Evolutionary conservation across 305 asterid species (phyloP).

Genomic region (Fraxinus paxiana): DNA sequence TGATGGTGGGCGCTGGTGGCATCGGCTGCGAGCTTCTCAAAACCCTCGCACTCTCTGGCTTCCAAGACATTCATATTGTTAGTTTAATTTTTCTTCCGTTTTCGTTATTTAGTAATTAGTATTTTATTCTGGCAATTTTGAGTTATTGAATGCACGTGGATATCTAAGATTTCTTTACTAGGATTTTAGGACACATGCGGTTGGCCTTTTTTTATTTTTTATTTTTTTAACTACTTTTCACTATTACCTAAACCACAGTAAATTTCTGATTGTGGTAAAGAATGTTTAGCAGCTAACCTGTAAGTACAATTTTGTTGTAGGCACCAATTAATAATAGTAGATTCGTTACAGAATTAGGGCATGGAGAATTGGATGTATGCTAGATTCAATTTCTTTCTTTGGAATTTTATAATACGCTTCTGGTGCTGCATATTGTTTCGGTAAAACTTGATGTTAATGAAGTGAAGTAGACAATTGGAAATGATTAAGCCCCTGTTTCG

Average conservation of each 20-base stretch:
- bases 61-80: slow-evolving; percentile 80
- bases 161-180: slow-evolving; percentile 28
- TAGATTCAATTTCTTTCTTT: not conserved
- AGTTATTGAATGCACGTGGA: slow-evolving; percentile 7
- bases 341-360: not conserved
- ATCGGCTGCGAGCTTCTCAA: slow-evolving; percentile 94
- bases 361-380: not conserved
- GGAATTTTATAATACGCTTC: not conserved
- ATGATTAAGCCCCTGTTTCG: not conserved
- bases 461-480: not conserved
- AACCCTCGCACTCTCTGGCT: slow-evolving; percentile 92
- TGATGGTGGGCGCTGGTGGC: slow-evolving; percentile 99
- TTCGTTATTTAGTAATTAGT: not conserved
- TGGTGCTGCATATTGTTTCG: not conserved
- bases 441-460: not conserved
- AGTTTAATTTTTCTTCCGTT: slow-evolving; percentile 28
- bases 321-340: not conserved
- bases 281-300: not conserved
- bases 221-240: slow-evolving; percentile 6
- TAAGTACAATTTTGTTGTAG: not conserved
- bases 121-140: not conserved
- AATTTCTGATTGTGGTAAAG: too few species aligned
- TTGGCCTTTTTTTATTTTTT: not conserved
- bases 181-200: slow-evolving; percentile 34
- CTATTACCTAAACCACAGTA: not conserved